Base-by-base conservation (phyloP, 208 protist genomes). In the Vickermania spadyakhi region DNA sequence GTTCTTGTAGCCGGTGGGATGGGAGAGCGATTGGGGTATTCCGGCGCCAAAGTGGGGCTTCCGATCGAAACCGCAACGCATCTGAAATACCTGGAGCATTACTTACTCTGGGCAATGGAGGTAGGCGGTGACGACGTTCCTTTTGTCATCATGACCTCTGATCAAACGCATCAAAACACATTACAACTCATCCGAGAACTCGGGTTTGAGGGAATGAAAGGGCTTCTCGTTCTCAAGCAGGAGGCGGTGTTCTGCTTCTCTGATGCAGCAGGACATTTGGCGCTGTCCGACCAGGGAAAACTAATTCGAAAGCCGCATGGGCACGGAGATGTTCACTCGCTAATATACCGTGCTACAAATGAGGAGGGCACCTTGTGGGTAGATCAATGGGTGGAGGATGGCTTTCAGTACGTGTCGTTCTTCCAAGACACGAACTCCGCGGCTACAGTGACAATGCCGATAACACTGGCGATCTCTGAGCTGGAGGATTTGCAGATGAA, bases 61-160 rank as follows among this genome's bases (percentile, higher is more conserved):
- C 95, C 94, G 0, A 66, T 88, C 2, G 87, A 98, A 60, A 93
- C 85, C 11, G 72, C 84, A 3, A 97, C 87, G 1, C 56, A 65
- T 18, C 69, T 55, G 1, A 77, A 68, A 26, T 97, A 93, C 70
- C 70, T 98, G 13, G 60, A 91, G 61, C 77, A 95, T 62, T 94
- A 94, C 64, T 59, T 86, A 29, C 21, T 54, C 4, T 89, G 83
- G 84, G 72, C 77, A 21, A 63, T 60, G 23, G 58, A 66, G 51
- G 65, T 80, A 0, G 80, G 69, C 1, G 80, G 76, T 0, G 51
- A 26, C 1, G 60, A 77, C 5, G 68, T 62, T 5, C 91, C 89
- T 0, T 88, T 98, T 64, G 89, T 94, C 55, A 96, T 98, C 56
- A 98, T 98, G 95, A 97, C 94, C 27, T 96, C 89, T 0, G 77